A percentile compares a stretch with the other conserved stretches of the same genome.
Conservation (phyloP, 129 eudicot species). For the Solidago caesia region DNA sequence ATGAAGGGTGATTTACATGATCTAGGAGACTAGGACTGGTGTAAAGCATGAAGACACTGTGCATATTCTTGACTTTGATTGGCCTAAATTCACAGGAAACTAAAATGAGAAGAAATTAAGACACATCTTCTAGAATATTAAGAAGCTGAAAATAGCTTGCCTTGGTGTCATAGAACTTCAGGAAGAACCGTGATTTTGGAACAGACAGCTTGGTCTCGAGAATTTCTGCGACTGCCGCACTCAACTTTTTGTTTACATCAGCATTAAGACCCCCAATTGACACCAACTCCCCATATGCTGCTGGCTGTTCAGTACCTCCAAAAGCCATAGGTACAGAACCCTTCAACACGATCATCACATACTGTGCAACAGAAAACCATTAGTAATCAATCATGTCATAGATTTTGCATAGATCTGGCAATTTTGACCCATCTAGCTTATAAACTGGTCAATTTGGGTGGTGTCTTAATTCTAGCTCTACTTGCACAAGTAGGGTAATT, state of each 20-base stretch:
- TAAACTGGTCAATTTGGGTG: not conserved
- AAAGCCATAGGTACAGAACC: slow-evolving; percentile 84
- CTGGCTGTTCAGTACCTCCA: slow-evolving; percentile 93
- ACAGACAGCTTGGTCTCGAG: slow-evolving; percentile 78
- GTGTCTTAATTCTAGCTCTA: too few relatives aligned
- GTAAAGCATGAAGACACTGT: slow-evolving; percentile 98
- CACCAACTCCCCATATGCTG: slow-evolving; percentile 89
- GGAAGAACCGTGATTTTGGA: slow-evolving; percentile 71
- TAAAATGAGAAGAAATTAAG: slow-evolving; percentile 55
- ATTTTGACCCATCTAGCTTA: not conserved
- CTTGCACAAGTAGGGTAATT: not conserved
- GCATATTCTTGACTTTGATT: slow-evolving; percentile 85
- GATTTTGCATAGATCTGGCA: not conserved
- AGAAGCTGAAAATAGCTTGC: slow-evolving; percentile 37
- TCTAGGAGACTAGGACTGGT: slow-evolving; percentile 64
- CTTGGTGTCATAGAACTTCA: slow-evolving; percentile 80
- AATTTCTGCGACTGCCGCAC: slow-evolving; percentile 70
- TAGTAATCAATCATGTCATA: not conserved
- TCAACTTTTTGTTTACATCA: slow-evolving; percentile 78
- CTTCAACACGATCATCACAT: slow-evolving; percentile 90
- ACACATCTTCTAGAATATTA: slow-evolving; percentile 3
- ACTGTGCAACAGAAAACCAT: slow-evolving; percentile 44
- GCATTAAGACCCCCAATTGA: slow-evolving; percentile 89
- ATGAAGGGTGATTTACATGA: slow-evolving; percentile 69
- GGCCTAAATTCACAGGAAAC: slow-evolving; percentile 80